A percentile compares a stretch with the other conserved stretches of the same genome.
phyloP scores from a whole-genome alignment of 306 rosid genomes.

The Medicago ruthenica region DNA sequence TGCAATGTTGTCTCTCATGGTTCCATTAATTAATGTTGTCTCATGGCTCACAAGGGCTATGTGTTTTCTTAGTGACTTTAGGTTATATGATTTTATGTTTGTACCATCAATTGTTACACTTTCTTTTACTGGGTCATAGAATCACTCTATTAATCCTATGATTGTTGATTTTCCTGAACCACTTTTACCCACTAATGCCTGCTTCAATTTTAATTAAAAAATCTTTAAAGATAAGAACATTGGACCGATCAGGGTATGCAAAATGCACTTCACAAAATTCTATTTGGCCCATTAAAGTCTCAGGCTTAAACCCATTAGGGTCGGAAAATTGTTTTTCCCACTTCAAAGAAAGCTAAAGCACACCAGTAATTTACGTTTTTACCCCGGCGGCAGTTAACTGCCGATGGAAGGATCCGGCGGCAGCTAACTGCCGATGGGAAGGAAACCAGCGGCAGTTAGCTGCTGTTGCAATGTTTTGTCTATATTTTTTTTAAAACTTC shows the following conservation, averaged over 20 bases:
- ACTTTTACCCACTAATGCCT: conserved; percentile 63
- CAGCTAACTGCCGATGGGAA: too few species aligned
- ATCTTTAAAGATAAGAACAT: conserved; percentile 47
- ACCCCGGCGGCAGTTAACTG: too few species aligned
- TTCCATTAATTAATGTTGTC: conserved; percentile 61
- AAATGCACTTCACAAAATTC: conserved; percentile 51
- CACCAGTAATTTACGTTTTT: too few species aligned
- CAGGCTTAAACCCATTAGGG: conserved; percentile 28
- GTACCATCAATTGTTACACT: conserved; percentile 43
- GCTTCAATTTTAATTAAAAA: conserved; percentile 49
- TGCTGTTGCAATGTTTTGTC: too few species aligned
- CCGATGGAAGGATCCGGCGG: too few species aligned
- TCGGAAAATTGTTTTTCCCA: too few species aligned
- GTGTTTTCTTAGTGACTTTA: conserved; percentile 52
- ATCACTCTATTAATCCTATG: conserved; percentile 58
- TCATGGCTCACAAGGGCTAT: conserved; percentile 70
- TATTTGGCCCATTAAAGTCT: conserved; percentile 39
- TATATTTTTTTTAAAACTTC: too few species aligned
- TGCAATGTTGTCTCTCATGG: conserved; percentile 58
- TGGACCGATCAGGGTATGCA: conserved; percentile 56
- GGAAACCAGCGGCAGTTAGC: too few species aligned
- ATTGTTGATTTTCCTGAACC: conserved; percentile 61
- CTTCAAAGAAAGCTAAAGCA: too few species aligned
- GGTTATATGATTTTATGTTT: conserved; percentile 48
- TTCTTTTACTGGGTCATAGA: conserved; percentile 60